Evolutionary conservation across 257 asterid genomes (phyloP).

Genomic region (Salvia splendens): DNA sequence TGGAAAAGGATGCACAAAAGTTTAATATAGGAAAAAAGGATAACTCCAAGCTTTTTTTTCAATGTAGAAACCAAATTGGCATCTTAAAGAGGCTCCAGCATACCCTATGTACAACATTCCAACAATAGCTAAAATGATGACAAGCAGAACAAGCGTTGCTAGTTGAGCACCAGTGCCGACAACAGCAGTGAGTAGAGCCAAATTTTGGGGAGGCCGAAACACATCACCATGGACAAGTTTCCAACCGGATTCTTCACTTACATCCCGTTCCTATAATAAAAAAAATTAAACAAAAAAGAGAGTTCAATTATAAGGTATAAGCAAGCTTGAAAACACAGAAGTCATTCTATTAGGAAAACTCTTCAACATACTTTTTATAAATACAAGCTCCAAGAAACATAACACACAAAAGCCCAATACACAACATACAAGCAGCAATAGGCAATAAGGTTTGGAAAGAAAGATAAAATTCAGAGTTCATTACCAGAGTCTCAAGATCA

Average conservation of each 20-base stretch:
- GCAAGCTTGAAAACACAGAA: background rate
- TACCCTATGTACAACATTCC: constrained; percentile 90
- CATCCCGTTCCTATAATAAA: constrained; percentile 66
- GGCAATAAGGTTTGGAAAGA: background rate
- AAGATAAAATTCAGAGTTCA: constrained; percentile 18
- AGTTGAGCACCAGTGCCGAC: constrained; percentile 96
- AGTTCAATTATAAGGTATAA: no score
- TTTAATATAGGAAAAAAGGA: background rate
- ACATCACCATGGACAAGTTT: constrained; percentile 95
- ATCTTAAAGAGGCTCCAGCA: constrained; percentile 10
- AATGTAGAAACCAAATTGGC: constrained; percentile 18
- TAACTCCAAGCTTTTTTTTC: background rate
- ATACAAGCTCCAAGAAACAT: background rate
- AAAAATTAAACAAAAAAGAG: background rate
- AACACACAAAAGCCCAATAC: no score
- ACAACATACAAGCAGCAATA: constrained; percentile 21
- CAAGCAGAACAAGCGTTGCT: constrained; percentile 69
- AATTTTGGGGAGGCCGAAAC: constrained; percentile 67
- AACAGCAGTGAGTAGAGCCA: constrained; percentile 75
- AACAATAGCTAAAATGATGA: constrained; percentile 65
- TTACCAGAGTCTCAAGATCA: constrained; percentile 74
- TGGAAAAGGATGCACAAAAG: background rate
- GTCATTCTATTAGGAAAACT: background rate
- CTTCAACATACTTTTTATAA: background rate
- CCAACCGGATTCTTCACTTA: constrained; percentile 91